phyloP scores from a whole-genome alignment of 371 early-diverging fungal species.

The Chytridium lagenaria region DNA sequence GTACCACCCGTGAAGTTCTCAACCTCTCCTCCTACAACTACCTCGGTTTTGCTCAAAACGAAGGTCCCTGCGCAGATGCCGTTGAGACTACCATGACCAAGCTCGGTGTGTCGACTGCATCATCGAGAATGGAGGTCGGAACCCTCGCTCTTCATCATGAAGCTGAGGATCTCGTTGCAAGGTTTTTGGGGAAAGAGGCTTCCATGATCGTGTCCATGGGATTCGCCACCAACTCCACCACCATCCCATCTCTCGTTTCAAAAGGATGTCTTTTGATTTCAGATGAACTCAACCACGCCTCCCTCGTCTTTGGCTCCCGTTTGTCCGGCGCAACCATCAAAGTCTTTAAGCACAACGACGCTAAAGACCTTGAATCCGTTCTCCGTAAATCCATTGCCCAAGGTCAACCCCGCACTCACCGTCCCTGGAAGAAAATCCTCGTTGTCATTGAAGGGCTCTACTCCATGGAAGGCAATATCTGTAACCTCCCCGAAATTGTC shows the following conservation, averaged over 20 bases:
- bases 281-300: too few relatives aligned
- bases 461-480: constrained; percentile 99
- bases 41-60: constrained; percentile 95
- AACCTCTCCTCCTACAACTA: too few relatives aligned
- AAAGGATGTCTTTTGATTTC: constrained; percentile 96
- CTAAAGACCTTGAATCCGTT: constrained; percentile 81
- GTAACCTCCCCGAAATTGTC: constrained; percentile 88
- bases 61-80: constrained; percentile 92
- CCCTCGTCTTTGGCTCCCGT: constrained; percentile 95
- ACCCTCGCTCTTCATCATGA: constrained; percentile 73
- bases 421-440: too few relatives aligned
- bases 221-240: constrained; percentile 98
- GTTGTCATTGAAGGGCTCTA: constrained; percentile 98
- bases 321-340: constrained; percentile 94
- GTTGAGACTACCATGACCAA: constrained; percentile 73
- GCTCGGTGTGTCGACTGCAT: constrained; percentile 72
- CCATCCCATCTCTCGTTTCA: constrained; percentile 91
- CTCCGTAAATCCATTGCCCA: constrained; percentile 94
- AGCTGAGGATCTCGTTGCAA: constrained; percentile 92
- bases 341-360: constrained; percentile 96
- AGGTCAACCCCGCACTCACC: constrained; percentile 98
- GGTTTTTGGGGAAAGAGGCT: constrained; percentile 94
- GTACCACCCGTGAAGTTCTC: too few relatives aligned
- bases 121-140: constrained; percentile 79
- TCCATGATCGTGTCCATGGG: constrained; percentile 98